These are phyloP conservation scores for Alternaria atra DNA, from an alignment of 2,329 filamentous ascomycete genomes.

Conservation along the genomic window DNA sequence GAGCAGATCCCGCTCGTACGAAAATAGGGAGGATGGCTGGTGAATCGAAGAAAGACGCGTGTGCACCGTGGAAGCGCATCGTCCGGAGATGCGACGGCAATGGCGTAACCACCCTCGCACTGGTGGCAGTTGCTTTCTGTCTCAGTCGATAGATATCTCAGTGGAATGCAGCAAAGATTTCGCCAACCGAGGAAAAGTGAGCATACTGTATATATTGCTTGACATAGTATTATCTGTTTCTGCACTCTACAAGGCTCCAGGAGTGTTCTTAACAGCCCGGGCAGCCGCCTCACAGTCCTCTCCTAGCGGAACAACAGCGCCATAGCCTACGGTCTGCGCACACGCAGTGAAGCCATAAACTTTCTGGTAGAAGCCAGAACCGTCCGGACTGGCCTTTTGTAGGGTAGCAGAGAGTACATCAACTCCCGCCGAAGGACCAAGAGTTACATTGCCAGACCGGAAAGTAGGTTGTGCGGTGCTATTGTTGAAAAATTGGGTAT, in stretches of 20 bases:
- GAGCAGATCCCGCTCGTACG: background rate
- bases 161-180: background rate
- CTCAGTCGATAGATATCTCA: background rate
- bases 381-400: slow-evolving; percentile 13
- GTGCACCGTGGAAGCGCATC: background rate
- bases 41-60: background rate
- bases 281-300: slow-evolving; percentile 23
- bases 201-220: background rate
- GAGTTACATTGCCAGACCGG: slow-evolving; percentile 16
- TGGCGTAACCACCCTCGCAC: background rate
- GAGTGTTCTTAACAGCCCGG: slow-evolving; percentile 3
- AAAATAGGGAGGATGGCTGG: background rate
- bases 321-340: slow-evolving; percentile 20
- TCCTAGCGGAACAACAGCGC: slow-evolving; percentile 12
- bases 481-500: slow-evolving; percentile 19
- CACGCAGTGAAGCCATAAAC: slow-evolving; percentile 21
- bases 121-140: background rate
- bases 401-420: slow-evolving; percentile 2
- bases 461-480: slow-evolving; percentile 13
- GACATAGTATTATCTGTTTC: background rate
- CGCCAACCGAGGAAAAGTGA: background rate
- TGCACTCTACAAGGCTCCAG: slow-evolving; percentile 11
- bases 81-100: background rate
- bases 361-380: slow-evolving; percentile 7
- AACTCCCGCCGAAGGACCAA: slow-evolving; percentile 16